Base-by-base conservation (phyloP, 345 rosid species). In the Lepidium sativum region DNA sequence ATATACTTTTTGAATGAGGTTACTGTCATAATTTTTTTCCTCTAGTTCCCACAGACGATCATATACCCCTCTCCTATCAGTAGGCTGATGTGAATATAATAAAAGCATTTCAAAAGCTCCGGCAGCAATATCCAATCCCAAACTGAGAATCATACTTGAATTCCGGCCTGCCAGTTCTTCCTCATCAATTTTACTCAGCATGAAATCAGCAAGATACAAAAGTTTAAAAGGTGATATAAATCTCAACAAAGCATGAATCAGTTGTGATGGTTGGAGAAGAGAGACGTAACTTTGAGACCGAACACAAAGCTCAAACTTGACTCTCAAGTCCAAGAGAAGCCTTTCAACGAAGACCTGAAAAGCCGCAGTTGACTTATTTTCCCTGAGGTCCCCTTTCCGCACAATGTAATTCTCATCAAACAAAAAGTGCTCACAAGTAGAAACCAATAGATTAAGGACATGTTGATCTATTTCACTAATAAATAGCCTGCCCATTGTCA, bases 221-320 rank as follows among this genome's bases (percentile, higher is more conserved):
- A 90, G 82, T 69, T 85, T 70, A 49, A 84, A 78, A n/a, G 97
- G 99, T 42, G 95, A 83, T 43, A 83, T 65, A 69, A 77, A 81
- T 49, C 68, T 75, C 69, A 75, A 62, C 67, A 94, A 65, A 73
- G 80, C 62, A 78, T 82, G 84, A 52, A 88, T 41, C 42, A 84
- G 65, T 60, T 78, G 77, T 78, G 83, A 79, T 60, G 75, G 61
- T 70, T 83, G 88, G 54, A 82, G 80, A 64, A 87, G 75, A 33
- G 80, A 68, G 53, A 51, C 49, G 40, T 75, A 70, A 66, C 72
- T 76, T 63, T 77, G 83, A 61, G 75, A 71, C 50, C 61, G 65
- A 63, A 71, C 71, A 77, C 84, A 87, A 67, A 74, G 54, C 54
- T 83, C 79, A 68, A 86, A 54, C 78, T 72, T 77, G 34, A 43